Conservation (phyloP, 2,329 filamentous ascomycete genomes). For the Ceratocystis colombiana region DNA sequence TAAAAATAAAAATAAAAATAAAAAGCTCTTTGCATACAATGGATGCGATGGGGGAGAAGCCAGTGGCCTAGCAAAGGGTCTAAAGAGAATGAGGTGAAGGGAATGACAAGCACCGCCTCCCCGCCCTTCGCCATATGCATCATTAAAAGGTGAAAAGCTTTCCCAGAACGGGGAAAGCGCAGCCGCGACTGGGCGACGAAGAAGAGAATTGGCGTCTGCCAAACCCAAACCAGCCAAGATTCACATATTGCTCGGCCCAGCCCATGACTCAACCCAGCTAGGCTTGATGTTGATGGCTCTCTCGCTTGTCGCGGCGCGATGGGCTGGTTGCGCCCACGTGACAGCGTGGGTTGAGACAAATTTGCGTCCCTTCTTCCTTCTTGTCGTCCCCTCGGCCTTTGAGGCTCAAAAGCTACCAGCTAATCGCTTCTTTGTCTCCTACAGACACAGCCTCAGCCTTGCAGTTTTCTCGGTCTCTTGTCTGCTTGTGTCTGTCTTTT, state of each 20-base stretch:
- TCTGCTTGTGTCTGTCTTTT: not conserved
- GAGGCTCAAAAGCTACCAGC: not conserved
- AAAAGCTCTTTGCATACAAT: not conserved
- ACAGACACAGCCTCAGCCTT: conserved; percentile 1
- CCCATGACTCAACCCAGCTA: no score
- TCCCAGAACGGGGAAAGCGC: not conserved
- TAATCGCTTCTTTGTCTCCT: not conserved
- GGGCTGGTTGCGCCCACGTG: not conserved
- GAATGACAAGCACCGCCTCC: not conserved
- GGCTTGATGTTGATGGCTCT: not conserved
- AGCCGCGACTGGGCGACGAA: not conserved
- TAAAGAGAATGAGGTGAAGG: not conserved
- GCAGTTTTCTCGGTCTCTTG: not conserved
- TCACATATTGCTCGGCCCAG: no score
- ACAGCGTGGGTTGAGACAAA: not conserved
- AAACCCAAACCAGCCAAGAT: not conserved
- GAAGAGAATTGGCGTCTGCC: not conserved
- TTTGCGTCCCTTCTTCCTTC: not conserved
- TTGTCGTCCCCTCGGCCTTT: not conserved
- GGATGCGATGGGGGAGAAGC: not conserved
- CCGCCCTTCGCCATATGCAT: not conserved
- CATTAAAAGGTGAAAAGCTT: no score
- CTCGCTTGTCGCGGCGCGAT: not conserved
- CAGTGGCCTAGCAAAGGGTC: not conserved
- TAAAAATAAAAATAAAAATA: no score